Conservation (phyloP, 768 basidiomycete genomes). For the Mrakia gelida region DNA sequence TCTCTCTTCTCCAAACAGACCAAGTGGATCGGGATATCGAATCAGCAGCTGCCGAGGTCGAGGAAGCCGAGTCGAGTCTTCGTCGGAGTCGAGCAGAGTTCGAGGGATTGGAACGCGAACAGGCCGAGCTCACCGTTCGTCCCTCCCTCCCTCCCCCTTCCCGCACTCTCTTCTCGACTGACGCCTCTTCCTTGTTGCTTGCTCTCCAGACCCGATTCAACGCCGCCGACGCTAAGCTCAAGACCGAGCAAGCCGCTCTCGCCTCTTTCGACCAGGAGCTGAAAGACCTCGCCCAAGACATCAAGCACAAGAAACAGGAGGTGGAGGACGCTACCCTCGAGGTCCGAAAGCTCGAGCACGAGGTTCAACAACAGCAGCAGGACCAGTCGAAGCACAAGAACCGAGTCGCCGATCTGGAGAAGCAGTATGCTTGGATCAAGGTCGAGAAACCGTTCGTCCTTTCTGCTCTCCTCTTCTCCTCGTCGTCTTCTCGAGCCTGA, state of each 20-base stretch:
- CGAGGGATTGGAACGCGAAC: conserved; percentile 51
- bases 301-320: conserved; percentile 73
- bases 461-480: neutral
- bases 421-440: conserved; percentile 78
- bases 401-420: conserved; percentile 63
- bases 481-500: neutral
- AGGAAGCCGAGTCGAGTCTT: conserved; percentile 46
- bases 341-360: conserved; percentile 66
- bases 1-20: conserved; percentile 49
- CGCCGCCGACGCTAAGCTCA: conserved; percentile 65
- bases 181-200: neutral
- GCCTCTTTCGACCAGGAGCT: conserved; percentile 85
- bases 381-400: conserved; percentile 60
- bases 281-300: conserved; percentile 70
- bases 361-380: conserved; percentile 58
- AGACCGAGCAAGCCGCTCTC: conserved; percentile 81
- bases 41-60: conserved; percentile 49
- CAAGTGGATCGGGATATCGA: conserved; percentile 74
- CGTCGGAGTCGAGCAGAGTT: conserved; percentile 52
- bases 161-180: neutral
- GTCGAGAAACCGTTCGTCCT: conserved; percentile 75
- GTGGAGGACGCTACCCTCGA: conserved; percentile 63
- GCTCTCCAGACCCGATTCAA: conserved; percentile 49
- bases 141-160: neutral
- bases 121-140: conserved; percentile 53